phyloP scores from a whole-genome alignment of 202 grass and related monocot genomes.

The Cymbopogon flexuosus region DNA sequence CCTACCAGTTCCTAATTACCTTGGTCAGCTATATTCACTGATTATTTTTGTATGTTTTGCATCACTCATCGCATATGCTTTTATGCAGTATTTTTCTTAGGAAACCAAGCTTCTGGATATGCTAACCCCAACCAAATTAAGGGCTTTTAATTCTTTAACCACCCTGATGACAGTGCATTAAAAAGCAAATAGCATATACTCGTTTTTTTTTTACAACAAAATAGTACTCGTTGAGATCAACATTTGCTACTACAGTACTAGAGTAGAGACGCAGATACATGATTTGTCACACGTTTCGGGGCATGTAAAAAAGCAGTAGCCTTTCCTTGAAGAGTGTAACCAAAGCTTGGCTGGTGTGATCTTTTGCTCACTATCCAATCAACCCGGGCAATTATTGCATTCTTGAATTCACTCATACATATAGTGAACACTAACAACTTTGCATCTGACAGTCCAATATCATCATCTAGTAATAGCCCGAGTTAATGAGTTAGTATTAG shows the following conservation, averaged over 20 bases:
- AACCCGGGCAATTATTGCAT: slow-evolving; percentile 27
- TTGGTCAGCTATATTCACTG: not conserved
- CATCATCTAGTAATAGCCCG: not conserved
- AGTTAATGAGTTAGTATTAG: not conserved
- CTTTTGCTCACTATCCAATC: slow-evolving; percentile 46
- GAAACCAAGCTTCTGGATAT: not conserved
- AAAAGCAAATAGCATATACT: not conserved
- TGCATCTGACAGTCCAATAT: slow-evolving; percentile 9
- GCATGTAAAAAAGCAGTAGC: slow-evolving; percentile 19
- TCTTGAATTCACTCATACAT: slow-evolving; percentile 20
- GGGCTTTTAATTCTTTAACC: not conserved
- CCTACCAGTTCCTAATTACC: not conserved
- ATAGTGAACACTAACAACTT: not conserved
- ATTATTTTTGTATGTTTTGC: not conserved
- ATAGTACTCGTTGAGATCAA: not conserved
- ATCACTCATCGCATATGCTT: not conserved
- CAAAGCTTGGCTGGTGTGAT: slow-evolving; percentile 28
- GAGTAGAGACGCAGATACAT: not conserved
- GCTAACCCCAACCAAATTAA: not conserved
- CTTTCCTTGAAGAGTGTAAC: slow-evolving; percentile 17
- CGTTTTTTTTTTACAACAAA: too few relatives aligned
- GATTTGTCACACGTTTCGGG: slow-evolving; percentile 20
- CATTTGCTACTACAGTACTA: not conserved
- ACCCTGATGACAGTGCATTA: not conserved
- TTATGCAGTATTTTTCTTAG: not conserved